Conservation (phyloP, 805 yeast species). For the Wickerhamomyces rabaulensis region DNA sequence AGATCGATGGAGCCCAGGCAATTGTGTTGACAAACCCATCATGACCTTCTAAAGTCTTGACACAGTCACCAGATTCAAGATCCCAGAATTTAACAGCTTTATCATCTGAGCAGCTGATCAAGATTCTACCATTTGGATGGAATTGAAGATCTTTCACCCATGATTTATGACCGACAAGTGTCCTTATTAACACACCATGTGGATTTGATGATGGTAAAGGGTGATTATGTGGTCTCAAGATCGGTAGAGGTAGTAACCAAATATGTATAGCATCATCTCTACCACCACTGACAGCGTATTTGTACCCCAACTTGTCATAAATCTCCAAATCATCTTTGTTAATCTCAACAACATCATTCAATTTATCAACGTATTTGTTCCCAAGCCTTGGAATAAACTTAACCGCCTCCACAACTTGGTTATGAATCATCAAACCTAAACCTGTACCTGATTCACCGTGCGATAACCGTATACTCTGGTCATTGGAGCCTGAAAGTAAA, state of each 20-base stretch:
- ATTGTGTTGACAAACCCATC: slow-evolving; percentile 72
- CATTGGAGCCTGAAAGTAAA: slow-evolving; percentile 71
- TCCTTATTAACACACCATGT: slow-evolving; percentile 52
- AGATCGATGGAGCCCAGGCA: slow-evolving; percentile 44
- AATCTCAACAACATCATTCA: slow-evolving; percentile 23
- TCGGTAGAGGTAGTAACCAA: slow-evolving; percentile 75
- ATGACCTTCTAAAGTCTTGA: slow-evolving; percentile 53
- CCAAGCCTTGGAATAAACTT: slow-evolving; percentile 56
- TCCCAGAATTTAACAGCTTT: slow-evolving; percentile 77
- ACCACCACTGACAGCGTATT: slow-evolving; percentile 73
- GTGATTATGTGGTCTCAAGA: slow-evolving; percentile 44
- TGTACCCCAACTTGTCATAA: slow-evolving; percentile 46
- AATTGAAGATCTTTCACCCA: slow-evolving; percentile 73
- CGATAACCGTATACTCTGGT: slow-evolving; percentile 65
- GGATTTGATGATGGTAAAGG: slow-evolving; percentile 58
- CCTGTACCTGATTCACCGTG: slow-evolving; percentile 66
- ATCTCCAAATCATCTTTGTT: slow-evolving; percentile 12
- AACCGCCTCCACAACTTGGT: slow-evolving; percentile 75
- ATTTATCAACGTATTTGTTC: slow-evolving; percentile 42
- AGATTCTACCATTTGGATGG: slow-evolving; percentile 71
- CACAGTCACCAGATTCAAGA: slow-evolving; percentile 41
- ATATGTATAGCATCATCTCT: slow-evolving; percentile 70
- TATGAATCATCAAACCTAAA: slow-evolving; percentile 60
- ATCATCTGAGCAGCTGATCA: slow-evolving; percentile 78
- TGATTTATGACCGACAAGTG: slow-evolving; percentile 70